Evolutionary conservation across 2,329 filamentous ascomycete genomes (phyloP), one percentile per base, ranked within the genome.

Genomic region (Penicillium sp.): DNA sequence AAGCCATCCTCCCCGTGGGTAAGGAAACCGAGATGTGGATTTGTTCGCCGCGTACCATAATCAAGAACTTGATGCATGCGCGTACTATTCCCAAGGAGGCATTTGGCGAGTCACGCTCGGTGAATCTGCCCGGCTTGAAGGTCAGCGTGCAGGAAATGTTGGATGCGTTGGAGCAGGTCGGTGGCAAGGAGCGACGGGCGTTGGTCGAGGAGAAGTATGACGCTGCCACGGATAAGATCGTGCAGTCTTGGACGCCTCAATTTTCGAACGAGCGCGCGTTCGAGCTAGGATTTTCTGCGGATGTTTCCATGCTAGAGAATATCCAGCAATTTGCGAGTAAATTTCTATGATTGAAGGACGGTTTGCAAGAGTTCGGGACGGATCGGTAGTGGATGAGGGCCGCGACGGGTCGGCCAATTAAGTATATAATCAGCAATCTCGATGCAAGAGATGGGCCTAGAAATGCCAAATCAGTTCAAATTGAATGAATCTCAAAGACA

Each of bases 131-230:
- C 0, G 82, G 82, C 55, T 65, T 84, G 49, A 76, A 79, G 36
- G 79, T 83, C 3, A 83, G 77, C 27, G 74, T 84, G n/a, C 79
- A 84, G 67, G 79, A 85, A 62, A 78, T 86, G 71, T 74, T 85
- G 71, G 81, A 85, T 64, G 81, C 80, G 21, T 65, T 86, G 58
- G 79, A 75, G 44, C 77, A 75, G 59, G 73, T 83, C 37, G 84
- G 80, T 8, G 84, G 84, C 1, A 73, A 77, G 66, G 80, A 85
- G 44, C 79, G 75, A 64, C 62, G 84, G 60, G 69, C 69, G 47
- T 69, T 81, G 12, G 68, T 86, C 15, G 76, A 72, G 60, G 83
- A 86, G 67, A 79, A 79, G 67, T 78, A 76, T 51, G 78, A 84
- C 59, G 75, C 76, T 24, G 78, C 71, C 20, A 71, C 82, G 52